phyloP scores from a whole-genome alignment of 2,329 filamentous ascomycete genomes.

The Arachnopeziza araneosa region DNA sequence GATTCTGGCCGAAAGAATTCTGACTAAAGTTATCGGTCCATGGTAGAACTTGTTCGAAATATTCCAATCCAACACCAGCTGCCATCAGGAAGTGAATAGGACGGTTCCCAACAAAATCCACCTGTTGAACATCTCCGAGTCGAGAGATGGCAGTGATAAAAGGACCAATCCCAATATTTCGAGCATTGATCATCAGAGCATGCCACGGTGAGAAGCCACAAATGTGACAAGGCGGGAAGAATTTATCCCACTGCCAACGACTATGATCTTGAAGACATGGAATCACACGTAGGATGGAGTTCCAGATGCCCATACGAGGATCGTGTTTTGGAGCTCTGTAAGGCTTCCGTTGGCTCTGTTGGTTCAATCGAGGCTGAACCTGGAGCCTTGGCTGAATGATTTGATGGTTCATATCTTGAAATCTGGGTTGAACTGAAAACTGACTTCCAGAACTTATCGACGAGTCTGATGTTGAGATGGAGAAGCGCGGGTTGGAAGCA shows the following conservation, averaged over 20 bases:
- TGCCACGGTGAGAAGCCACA: slow-evolving; percentile 22
- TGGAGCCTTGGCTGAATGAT: slow-evolving; percentile 2
- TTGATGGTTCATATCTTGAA: slow-evolving; percentile 1
- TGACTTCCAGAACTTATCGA: slow-evolving; percentile 14
- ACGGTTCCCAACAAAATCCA: slow-evolving; percentile 21
- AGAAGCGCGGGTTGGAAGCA: slow-evolving; percentile 14
- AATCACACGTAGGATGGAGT: slow-evolving; percentile 17
- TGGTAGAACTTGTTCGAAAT: slow-evolving; percentile 11
- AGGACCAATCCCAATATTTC: slow-evolving; percentile 9
- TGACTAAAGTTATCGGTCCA: slow-evolving; percentile 9
- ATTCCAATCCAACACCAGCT: slow-evolving; percentile 21
- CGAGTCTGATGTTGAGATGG: slow-evolving; percentile 18
- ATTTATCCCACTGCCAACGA: slow-evolving; percentile 12
- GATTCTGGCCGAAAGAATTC: slow-evolving; percentile 22
- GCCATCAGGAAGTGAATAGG: slow-evolving; percentile 20
- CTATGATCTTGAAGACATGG: slow-evolving; percentile 20
- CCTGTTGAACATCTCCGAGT: slow-evolving; percentile 7
- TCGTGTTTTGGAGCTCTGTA: slow-evolving; percentile 13
- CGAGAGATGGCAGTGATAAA: slow-evolving; percentile 14
- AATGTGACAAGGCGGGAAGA: slow-evolving; percentile 12
- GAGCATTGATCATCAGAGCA: slow-evolving; percentile 20
- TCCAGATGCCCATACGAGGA: slow-evolving; percentile 16
- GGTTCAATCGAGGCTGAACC: slow-evolving; percentile 1
- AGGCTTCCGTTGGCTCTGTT: neutral
- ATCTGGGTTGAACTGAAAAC: slow-evolving; percentile 1